Percentiles rank a stretch among this genome's conserved stretches.
Conservation (phyloP, 225 moss, liverwort and hornwort genomes). For the Climacium dendroides region DNA sequence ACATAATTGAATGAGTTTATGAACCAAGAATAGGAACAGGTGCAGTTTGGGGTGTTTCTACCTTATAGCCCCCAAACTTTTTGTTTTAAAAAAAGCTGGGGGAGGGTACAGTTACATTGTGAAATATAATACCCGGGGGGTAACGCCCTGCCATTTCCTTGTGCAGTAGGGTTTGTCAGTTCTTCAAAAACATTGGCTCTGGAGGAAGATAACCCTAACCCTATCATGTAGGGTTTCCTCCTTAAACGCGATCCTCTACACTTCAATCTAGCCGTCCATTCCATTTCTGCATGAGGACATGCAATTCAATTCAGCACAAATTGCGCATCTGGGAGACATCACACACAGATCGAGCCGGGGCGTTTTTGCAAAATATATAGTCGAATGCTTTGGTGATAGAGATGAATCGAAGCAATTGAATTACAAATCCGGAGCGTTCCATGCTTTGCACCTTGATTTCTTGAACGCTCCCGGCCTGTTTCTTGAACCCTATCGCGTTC, state of each 20-base stretch:
- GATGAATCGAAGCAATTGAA: not conserved
- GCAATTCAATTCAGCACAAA: not conserved
- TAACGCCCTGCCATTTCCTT: too few relatives aligned
- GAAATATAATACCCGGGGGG: too few relatives aligned
- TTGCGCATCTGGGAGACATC: not conserved
- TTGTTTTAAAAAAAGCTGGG: too few relatives aligned
- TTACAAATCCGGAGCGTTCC: not conserved
- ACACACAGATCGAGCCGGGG: not conserved
- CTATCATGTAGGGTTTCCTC: not conserved
- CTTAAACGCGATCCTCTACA: not conserved
- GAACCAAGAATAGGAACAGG: too few relatives aligned
- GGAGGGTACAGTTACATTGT: too few relatives aligned
- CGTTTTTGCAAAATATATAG: not conserved
- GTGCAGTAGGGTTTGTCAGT: not conserved
- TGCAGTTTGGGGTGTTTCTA: too few relatives aligned
- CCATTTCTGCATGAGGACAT: not conserved
- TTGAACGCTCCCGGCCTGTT: not conserved
- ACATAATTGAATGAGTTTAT: too few relatives aligned
- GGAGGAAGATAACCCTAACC: not conserved
- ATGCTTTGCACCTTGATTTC: not conserved
- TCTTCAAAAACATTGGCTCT: not conserved
- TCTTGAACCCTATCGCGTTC: not conserved
- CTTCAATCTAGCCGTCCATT: not conserved
- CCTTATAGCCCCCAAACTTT: too few relatives aligned
- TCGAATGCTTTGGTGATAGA: not conserved